Conservation (phyloP, 495 filamentous ascomycete species). For the Neurospora tetrasperma region DNA sequence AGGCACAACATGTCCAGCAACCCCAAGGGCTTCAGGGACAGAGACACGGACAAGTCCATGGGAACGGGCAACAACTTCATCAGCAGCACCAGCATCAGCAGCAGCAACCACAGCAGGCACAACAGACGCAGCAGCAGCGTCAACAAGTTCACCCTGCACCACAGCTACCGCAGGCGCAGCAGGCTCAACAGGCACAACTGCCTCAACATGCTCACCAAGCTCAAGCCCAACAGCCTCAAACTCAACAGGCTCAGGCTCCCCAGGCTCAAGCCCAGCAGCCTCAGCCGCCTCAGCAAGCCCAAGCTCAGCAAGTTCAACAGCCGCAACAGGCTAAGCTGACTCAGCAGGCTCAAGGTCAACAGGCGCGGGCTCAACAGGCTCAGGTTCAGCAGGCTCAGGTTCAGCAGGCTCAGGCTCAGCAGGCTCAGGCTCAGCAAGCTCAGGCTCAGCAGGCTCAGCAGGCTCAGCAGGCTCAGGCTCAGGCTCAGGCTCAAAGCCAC, state of each 20-base stretch:
- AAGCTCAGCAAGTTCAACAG: neutral
- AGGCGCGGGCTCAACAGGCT: neutral
- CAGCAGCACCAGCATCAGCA: slow-evolving; percentile 14
- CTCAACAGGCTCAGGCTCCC: neutral
- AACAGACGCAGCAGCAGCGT: slow-evolving; percentile 1
- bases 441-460: too few relatives aligned
- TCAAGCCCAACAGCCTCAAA: neutral
- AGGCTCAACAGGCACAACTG: neutral
- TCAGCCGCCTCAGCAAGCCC: neutral
- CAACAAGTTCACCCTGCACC: neutral
- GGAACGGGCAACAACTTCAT: neutral
- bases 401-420: too few relatives aligned
- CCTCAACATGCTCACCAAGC: neutral
- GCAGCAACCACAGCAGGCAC: slow-evolving; percentile 7
- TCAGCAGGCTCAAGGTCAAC: neutral
- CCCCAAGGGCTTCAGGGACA: slow-evolving; percentile 16
- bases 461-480: neutral
- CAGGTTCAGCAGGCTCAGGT: neutral
- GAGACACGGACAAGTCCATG: slow-evolving; percentile 1
- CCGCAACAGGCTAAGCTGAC: neutral
- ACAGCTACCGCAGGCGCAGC: neutral
- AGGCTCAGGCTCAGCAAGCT: neutral
- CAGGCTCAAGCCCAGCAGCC: slow-evolving; percentile 4
- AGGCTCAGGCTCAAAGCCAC: neutral
- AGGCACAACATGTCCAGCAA: slow-evolving; percentile 10